Evolutionary conservation across 1,284 basidiomycete species (phyloP), one percentile per base, ranked within the genome.

Genomic region (Marasmius sp.): DNA sequence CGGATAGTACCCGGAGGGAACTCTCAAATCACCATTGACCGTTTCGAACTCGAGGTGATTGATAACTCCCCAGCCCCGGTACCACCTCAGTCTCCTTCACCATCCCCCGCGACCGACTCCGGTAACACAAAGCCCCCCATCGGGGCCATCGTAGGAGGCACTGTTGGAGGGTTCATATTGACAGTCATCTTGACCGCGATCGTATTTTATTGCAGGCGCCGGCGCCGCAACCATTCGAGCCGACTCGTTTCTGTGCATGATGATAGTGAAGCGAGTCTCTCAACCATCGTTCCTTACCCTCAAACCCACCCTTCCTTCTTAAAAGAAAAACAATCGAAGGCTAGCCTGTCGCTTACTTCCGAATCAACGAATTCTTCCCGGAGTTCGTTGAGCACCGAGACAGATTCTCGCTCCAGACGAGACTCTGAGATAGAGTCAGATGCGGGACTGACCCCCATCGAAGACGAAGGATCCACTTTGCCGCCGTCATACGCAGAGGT

Each of bases 11-110:
- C 34, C 12, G 61, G 61, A 18, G 64, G 64, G 2, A 68, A 71
- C 34, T 72, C 72, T 2, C 68, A 73, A 52, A 65, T 74, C 14
- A 71, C 71, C 1, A 38, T 74, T 6, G 71, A 71, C 52, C 61
- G 68, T 20, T 68, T 74, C 27, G 69, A 67, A 7, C 56, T 74
- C n/a, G 63, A 70, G 43, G 65, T 72, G 9, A 62, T 61, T n/a
- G 52, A 64, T n/a, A 12, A 10, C 22, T 43, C 36, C 6, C 53
- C 14, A 27, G 39, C 41, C 20, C 6, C 20, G 9, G 16, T 33
- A 33, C 2, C 33, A 27, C 27, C 27, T 27, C 27, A n/a, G 20
- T 41, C 18, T n/a, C 22, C 12, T 18, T 36, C 33, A 16, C 60
- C 34, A 34, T 62, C 11, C 50, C 27, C 39, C 56, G 43, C 57